Conservation (phyloP, 768 basidiomycete species). For the Clathrus columnatus region DNA sequence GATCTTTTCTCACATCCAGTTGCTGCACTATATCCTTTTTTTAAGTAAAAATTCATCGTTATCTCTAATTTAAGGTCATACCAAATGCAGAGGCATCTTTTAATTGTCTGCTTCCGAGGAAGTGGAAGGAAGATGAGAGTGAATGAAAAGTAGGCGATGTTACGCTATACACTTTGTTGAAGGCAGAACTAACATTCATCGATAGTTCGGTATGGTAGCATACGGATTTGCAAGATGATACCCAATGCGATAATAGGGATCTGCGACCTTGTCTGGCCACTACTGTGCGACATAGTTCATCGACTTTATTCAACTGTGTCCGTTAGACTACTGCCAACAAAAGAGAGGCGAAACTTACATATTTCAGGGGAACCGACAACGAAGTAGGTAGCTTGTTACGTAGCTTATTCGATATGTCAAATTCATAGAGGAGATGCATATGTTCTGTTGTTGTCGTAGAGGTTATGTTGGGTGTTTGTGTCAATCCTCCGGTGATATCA, state of each 20-base stretch:
- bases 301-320: neutral
- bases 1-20: conserved; percentile 46
- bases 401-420: neutral
- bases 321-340: neutral
- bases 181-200: too few relatives aligned
- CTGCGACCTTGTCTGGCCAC: neutral
- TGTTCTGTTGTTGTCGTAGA: neutral
- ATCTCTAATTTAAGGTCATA: neutral
- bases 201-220: too few relatives aligned
- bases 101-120: neutral
- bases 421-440: neutral
- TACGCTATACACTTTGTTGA: too few relatives aligned
- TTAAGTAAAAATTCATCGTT: neutral
- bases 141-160: neutral
- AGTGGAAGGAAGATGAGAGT: neutral
- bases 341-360: neutral
- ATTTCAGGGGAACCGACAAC: neutral
- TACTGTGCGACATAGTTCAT: neutral
- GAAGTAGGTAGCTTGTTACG: neutral
- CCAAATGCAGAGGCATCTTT: conserved; percentile 4
- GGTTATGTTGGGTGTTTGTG: too few relatives aligned
- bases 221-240: neutral
- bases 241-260: neutral
- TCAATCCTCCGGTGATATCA: neutral
- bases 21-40: conserved; percentile 43